These are phyloP conservation scores for Russula foetens DNA, from an alignment of 768 basidiomycete genomes.

Conservation along the genomic window DNA sequence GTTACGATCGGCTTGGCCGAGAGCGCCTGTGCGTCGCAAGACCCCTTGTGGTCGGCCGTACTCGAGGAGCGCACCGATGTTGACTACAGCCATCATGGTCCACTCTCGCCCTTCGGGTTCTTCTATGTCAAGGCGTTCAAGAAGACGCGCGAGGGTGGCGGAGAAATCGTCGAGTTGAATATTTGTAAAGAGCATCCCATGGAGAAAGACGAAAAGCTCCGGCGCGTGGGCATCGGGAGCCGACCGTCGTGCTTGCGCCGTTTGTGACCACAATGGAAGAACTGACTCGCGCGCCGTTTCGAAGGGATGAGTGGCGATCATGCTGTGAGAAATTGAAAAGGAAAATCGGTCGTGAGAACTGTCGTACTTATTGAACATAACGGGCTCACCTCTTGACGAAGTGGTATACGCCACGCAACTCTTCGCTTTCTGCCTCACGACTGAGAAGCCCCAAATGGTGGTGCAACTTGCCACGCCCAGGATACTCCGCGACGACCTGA, in stretches of 20 bases:
- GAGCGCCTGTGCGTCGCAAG: slow-evolving; percentile 50
- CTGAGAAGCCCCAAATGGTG: slow-evolving; percentile 88
- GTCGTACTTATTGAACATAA: neutral
- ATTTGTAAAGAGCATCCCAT: slow-evolving; percentile 96
- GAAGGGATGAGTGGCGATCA: slow-evolving; percentile 89
- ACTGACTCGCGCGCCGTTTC: slow-evolving; percentile 83
- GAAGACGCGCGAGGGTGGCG: slow-evolving; percentile 70
- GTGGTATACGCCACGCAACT: slow-evolving; percentile 83
- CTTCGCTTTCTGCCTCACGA: slow-evolving; percentile 75
- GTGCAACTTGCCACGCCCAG: slow-evolving; percentile 91
- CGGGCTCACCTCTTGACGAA: slow-evolving; percentile 79
- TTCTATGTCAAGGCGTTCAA: slow-evolving; percentile 81
- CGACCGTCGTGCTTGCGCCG: slow-evolving; percentile 64
- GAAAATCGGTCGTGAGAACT: neutral
- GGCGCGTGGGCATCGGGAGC: slow-evolving; percentile 64
- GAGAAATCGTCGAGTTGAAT: slow-evolving; percentile 91
- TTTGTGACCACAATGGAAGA: slow-evolving; percentile 76
- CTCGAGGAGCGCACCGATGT: slow-evolving; percentile 76
- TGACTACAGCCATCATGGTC: slow-evolving; percentile 93
- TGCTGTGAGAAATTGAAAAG: slow-evolving; percentile 38
- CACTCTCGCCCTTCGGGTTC: slow-evolving; percentile 79
- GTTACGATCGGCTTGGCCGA: slow-evolving; percentile 29
- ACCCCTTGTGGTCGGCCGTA: slow-evolving; percentile 74
- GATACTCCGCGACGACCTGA: slow-evolving; percentile 76
- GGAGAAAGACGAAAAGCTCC: slow-evolving; percentile 85